Percentiles rank a stretch among this genome's conserved stretches.
These are phyloP conservation scores for Nicotiana attenuata DNA, from an alignment of 257 asterid species.

Conservation along the genomic window DNA sequence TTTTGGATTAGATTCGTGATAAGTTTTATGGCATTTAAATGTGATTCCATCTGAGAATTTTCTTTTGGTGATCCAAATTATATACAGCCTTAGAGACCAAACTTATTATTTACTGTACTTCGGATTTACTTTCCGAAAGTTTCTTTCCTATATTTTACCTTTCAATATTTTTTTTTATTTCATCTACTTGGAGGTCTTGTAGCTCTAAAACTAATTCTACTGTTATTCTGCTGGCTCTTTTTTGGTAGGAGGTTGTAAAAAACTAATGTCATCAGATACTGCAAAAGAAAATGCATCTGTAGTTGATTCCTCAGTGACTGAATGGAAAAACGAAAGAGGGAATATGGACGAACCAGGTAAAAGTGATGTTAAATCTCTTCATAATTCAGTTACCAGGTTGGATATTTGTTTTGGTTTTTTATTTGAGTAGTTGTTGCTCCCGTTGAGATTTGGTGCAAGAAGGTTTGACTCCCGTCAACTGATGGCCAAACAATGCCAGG, in stretches of 20 bases:
- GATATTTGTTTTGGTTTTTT: not conserved
- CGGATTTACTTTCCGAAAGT: not conserved
- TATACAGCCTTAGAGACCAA: not conserved
- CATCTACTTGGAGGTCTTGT: not conserved
- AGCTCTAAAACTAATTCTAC: not conserved
- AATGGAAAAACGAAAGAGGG: slow-evolving; percentile 35
- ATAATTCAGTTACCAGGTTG: not conserved
- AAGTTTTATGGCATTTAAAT: not conserved
- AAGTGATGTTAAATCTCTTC: slow-evolving; percentile 13
- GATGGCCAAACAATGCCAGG: no score
- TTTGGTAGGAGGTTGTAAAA: slow-evolving; percentile 12
- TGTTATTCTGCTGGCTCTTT: not conserved
- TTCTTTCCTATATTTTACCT: not conserved
- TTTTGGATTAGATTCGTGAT: not conserved
- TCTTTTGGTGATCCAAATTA: not conserved
- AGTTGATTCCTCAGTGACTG: slow-evolving; percentile 45
- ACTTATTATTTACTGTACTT: not conserved
- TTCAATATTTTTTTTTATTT: not conserved
- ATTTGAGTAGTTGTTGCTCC: not conserved
- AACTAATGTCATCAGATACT: slow-evolving; percentile 52
- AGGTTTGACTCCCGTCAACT: no score
- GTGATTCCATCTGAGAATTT: not conserved
- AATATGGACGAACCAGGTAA: slow-evolving; percentile 55
- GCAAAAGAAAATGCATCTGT: slow-evolving; percentile 42
- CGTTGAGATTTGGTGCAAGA: not conserved